A percentile compares a stretch with the other conserved stretches of the same genome.
These are phyloP conservation scores for Ogataea nakhonphanomensis DNA, from an alignment of 805 yeast species.

Conservation along the genomic window DNA sequence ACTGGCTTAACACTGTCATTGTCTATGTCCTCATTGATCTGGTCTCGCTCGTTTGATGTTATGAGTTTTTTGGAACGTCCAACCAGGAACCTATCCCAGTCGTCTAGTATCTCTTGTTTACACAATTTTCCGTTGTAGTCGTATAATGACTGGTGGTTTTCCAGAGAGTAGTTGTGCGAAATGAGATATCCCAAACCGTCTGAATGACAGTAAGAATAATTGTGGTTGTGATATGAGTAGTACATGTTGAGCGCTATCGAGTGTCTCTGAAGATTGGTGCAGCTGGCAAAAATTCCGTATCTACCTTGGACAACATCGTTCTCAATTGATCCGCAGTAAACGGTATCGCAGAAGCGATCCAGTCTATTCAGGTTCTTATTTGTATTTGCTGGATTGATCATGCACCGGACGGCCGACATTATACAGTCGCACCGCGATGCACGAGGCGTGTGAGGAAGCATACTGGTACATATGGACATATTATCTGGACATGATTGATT, in stretches of 20 bases:
- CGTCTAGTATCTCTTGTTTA: conserved; percentile 23
- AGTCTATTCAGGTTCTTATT: conserved; percentile 19
- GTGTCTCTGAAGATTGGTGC: conserved; percentile 36
- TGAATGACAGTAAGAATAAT: conserved; percentile 16
- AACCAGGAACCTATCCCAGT: conserved; percentile 25
- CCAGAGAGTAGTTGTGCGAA: conserved; percentile 13
- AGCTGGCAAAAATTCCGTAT: conserved; percentile 43
- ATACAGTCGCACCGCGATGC: conserved; percentile 43
- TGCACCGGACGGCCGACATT: conserved; percentile 38
- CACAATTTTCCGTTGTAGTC: conserved; percentile 25
- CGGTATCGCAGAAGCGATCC: conserved; percentile 34
- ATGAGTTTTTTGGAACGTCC: conserved; percentile 16
- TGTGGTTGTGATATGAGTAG: conserved; percentile 26
- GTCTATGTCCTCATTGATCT: conserved; percentile 17
- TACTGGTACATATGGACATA: conserved; percentile 13
- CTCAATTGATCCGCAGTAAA: conserved; percentile 38
- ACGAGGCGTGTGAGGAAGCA: conserved; percentile 42
- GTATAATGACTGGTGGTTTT: conserved; percentile 15
- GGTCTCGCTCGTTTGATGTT: conserved; percentile 13
- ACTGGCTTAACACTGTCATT: conserved; percentile 1
- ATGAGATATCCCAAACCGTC: conserved; percentile 18
- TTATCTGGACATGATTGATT: conserved; percentile 10
- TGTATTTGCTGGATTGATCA: conserved; percentile 22
- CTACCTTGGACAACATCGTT: conserved; percentile 36
- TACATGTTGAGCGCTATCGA: conserved; percentile 41